A percentile compares a stretch with the other conserved stretches of the same genome.
Evolutionary conservation across 768 basidiomycete genomes (phyloP).

Genomic region (Amanita pallidorosea): DNA sequence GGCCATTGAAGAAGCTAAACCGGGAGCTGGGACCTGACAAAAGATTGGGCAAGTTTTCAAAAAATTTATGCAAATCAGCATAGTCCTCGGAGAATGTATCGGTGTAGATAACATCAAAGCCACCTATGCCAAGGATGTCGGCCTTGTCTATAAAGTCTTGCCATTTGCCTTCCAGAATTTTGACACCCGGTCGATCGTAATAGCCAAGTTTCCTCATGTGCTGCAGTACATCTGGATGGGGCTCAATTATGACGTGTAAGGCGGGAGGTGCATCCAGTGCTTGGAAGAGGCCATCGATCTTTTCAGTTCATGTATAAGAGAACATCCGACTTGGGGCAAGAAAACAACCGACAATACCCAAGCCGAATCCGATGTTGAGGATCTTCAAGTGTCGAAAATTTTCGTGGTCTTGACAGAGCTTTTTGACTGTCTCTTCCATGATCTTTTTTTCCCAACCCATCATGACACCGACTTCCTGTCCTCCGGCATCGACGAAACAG

Average conservation of each 20-base stretch:
- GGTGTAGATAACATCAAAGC: conserved; percentile 84
- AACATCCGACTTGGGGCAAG: neutral
- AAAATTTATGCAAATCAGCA: conserved; percentile 69
- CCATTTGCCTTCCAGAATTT: conserved; percentile 86
- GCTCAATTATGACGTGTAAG: conserved; percentile 85
- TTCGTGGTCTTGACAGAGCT: conserved; percentile 45
- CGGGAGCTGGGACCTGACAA: conserved; percentile 63
- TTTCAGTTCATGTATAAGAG: conserved; percentile 1
- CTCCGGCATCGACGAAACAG: conserved; percentile 54
- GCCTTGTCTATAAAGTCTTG: conserved; percentile 69
- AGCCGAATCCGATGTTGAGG: conserved; percentile 88
- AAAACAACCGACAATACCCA: conserved; percentile 65
- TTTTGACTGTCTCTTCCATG: conserved; percentile 73
- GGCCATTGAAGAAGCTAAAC: conserved; percentile 94
- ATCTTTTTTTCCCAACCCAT: conserved; percentile 96
- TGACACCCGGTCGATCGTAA: conserved; percentile 67
- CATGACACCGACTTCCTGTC: conserved; percentile 93
- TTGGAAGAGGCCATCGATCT: conserved; percentile 86
- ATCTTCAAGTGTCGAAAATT: conserved; percentile 45
- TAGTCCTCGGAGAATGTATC: conserved; percentile 93
- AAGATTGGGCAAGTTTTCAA: conserved; percentile 69
- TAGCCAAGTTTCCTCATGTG: conserved; percentile 73
- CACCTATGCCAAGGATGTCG: conserved; percentile 49
- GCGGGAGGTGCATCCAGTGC: conserved; percentile 43
- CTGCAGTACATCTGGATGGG: conserved; percentile 84